phyloP scores from a whole-genome alignment of 225 moss, liverwort and hornwort genomes.

The Polytrichum commune region DNA sequence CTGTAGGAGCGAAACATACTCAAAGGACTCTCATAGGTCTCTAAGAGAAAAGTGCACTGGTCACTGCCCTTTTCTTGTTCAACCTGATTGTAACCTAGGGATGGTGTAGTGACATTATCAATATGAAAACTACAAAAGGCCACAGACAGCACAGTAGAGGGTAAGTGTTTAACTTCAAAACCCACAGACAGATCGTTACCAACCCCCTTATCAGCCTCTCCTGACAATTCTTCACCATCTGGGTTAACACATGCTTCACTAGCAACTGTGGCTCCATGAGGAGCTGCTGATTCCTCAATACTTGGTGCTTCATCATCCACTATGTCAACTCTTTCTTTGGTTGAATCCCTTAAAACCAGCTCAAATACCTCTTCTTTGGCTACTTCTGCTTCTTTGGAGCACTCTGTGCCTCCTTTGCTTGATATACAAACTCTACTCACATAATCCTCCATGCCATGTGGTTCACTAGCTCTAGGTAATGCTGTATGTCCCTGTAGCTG shows the following conservation, averaged over 20 bases:
- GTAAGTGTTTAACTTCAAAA: constrained; percentile 14
- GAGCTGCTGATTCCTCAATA: constrained; percentile 11
- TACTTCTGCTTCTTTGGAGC: constrained; percentile 12
- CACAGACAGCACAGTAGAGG: constrained; percentile 28
- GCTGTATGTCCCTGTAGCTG: constrained; percentile 8
- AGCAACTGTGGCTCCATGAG: neutral
- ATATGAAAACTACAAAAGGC: constrained; percentile 22
- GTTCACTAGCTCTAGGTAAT: constrained; percentile 7
- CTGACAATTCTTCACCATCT: constrained; percentile 5
- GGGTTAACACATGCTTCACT: constrained; percentile 16
- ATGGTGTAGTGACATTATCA: constrained; percentile 16
- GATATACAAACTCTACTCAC: constrained; percentile 21
- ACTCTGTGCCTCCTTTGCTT: constrained; percentile 18
- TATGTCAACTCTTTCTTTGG: constrained; percentile 3
- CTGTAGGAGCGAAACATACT: constrained; percentile 62
- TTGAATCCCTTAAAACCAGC: neutral
- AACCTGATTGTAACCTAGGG: constrained; percentile 18
- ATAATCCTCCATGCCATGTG: constrained; percentile 22
- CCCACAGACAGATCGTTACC: constrained; percentile 14
- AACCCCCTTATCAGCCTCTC: constrained; percentile 4
- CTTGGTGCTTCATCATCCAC: constrained; percentile 5
- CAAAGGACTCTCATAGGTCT: constrained; percentile 69
- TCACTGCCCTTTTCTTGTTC: constrained; percentile 16
- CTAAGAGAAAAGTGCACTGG: constrained; percentile 15
- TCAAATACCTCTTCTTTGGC: constrained; percentile 8